Conservation (phyloP, 768 basidiomycete species). For the Termitomyces sp. region DNA sequence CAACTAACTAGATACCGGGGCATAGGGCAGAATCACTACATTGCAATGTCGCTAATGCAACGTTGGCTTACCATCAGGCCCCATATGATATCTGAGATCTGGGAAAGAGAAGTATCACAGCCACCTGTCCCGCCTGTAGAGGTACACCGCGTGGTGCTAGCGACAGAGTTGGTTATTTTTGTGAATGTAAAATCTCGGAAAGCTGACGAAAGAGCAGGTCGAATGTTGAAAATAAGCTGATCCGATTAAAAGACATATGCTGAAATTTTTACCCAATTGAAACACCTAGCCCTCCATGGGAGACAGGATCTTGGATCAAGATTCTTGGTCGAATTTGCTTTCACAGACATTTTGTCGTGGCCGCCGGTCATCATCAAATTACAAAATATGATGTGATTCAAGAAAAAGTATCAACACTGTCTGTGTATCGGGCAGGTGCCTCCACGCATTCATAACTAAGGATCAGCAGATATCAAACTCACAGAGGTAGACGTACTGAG, state of each 20-base stretch:
- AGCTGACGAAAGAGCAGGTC: slow-evolving; percentile 8
- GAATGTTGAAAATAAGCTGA: background rate
- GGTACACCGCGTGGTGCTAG: slow-evolving; percentile 24
- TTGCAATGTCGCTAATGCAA: slow-evolving; percentile 20
- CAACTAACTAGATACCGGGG: slow-evolving; percentile 16
- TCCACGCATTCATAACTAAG: slow-evolving; percentile 1
- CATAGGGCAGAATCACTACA: slow-evolving; percentile 28
- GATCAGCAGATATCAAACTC: background rate
- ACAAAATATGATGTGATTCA: slow-evolving; percentile 30
- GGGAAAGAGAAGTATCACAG: slow-evolving; percentile 27
- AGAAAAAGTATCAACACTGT: slow-evolving; percentile 32
- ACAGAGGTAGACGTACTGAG: slow-evolving; percentile 14
- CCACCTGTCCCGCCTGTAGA: slow-evolving; percentile 24
- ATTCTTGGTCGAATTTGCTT: slow-evolving; percentile 37
- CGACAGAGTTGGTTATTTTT: slow-evolving; percentile 16
- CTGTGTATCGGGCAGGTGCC: slow-evolving; percentile 29
- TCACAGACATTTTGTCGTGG: slow-evolving; percentile 33
- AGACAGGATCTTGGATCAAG: slow-evolving; percentile 29
- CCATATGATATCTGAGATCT: slow-evolving; percentile 26
- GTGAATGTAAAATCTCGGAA: slow-evolving; percentile 20
- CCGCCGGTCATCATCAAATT: slow-evolving; percentile 32
- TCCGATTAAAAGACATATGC: slow-evolving; percentile 2
- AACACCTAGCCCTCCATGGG: slow-evolving; percentile 31
- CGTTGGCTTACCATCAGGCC: slow-evolving; percentile 19
- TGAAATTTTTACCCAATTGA: slow-evolving; percentile 29